phyloP scores from a whole-genome alignment of 352 stramenopile genomes.

The Globisporangium heterothallicum region DNA sequence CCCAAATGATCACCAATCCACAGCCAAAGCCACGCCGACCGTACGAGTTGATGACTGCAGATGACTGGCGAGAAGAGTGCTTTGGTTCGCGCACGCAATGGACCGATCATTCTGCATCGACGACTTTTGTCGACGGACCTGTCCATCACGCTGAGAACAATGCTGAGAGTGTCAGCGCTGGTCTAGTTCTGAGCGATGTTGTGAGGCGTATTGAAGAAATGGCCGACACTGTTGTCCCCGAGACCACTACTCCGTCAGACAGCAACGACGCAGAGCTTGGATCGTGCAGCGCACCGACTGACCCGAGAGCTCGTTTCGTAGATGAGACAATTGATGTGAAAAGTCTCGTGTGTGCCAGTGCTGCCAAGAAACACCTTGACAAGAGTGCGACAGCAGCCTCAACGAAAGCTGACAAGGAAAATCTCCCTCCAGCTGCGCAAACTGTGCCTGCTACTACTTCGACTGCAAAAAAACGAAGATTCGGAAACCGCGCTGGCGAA shows the following conservation, averaged over 20 bases:
- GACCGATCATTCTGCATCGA: no score
- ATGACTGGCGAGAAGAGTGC: not conserved
- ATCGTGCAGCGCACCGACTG: not conserved
- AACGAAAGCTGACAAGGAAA: conserved; percentile 6
- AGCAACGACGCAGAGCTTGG: no score
- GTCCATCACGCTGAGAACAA: no score
- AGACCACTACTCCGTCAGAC: no score
- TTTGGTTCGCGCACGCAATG: not conserved
- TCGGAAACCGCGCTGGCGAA: not conserved
- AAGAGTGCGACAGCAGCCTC: not conserved
- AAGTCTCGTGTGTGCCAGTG: not conserved
- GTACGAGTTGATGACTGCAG: not conserved
- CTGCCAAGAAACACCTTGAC: not conserved
- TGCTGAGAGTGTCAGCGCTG: no score
- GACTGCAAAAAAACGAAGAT: conserved; percentile 5
- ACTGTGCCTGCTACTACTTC: not conserved
- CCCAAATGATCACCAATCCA: not conserved
- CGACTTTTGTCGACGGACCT: not conserved
- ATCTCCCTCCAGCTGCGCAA: conserved; percentile 1
- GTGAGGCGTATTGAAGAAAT: not conserved
- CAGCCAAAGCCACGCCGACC: not conserved
- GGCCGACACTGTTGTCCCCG: no score
- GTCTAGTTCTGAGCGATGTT: not conserved
- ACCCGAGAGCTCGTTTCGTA: not conserved
- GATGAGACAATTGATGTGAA: not conserved